Evolutionary conservation across 83 land plant genomes (phyloP).

Genomic region (Picea mariana): DNA sequence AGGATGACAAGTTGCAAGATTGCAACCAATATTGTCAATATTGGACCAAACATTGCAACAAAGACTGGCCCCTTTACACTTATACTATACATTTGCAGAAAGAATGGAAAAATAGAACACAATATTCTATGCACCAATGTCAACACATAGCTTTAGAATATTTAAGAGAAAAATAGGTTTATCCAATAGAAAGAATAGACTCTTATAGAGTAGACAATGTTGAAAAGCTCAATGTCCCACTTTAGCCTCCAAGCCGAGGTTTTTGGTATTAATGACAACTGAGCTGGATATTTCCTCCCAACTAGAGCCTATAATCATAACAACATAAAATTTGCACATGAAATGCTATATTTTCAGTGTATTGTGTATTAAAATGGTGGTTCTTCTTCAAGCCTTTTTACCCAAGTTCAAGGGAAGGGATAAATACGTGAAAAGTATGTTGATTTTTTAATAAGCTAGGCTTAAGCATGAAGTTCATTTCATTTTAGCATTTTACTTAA

Average conservation of each 20-base stretch:
- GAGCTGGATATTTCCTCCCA: constrained; percentile 43
- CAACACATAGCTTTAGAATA: no score
- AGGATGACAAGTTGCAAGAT: neutral
- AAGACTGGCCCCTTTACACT: constrained; percentile 56
- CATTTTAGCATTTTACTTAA: no score
- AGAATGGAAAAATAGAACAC: constrained; percentile 46
- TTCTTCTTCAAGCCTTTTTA: no score
- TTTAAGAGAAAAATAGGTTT: no score
- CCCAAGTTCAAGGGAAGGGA: no score
- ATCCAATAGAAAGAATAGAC: neutral
- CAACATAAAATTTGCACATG: neutral
- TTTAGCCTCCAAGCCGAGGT: constrained; percentile 43
- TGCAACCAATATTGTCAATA: constrained; percentile 13
- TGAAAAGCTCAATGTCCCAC: constrained; percentile 43
- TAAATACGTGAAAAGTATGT: no score
- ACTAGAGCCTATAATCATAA: constrained; percentile 3
- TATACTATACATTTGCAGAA: constrained; percentile 64
- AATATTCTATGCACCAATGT: constrained; percentile 52
- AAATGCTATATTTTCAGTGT: no score
- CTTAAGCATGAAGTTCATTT: no score
- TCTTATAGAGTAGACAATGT: constrained; percentile 50
- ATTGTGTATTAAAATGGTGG: no score
- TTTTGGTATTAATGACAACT: constrained; percentile 31
- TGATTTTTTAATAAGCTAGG: no score
- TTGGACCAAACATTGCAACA: constrained; percentile 57